Conservation (phyloP, 768 basidiomycete species). For the Boletus fagicola region DNA sequence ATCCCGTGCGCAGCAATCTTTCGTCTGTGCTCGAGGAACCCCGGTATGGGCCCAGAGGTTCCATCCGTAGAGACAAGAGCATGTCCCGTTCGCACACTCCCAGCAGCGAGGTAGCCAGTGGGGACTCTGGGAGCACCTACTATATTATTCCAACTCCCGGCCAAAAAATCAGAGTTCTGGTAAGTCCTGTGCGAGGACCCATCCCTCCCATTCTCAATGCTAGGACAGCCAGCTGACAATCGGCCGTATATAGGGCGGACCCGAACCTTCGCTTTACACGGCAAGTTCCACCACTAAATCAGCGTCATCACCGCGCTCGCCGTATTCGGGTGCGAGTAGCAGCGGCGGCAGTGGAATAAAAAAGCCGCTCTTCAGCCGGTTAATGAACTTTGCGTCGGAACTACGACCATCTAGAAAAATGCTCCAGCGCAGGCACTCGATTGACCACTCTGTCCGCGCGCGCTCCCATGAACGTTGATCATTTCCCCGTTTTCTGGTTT, state of each 20-base stretch:
- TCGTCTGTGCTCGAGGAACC: constrained; percentile 40
- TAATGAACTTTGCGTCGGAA: constrained; percentile 52
- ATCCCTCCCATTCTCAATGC: constrained; percentile 7
- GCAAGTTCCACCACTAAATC: constrained; percentile 60
- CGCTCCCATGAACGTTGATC: constrained; percentile 25
- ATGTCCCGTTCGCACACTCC: constrained; percentile 37
- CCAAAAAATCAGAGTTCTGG: constrained; percentile 75
- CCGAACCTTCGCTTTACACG: constrained; percentile 54
- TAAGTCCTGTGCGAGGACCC: constrained; percentile 39
- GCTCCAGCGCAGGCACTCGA: constrained; percentile 52
- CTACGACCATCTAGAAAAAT: constrained; percentile 41
- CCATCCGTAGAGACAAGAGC: constrained; percentile 30
- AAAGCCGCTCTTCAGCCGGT: constrained; percentile 61
- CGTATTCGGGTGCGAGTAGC: constrained; percentile 26
- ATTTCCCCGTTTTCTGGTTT: neutral
- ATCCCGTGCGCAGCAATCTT: constrained; percentile 38
- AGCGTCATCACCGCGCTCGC: constrained; percentile 48
- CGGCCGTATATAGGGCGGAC: constrained; percentile 35
- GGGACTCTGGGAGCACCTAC: constrained; percentile 68
- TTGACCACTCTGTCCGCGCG: constrained; percentile 31
- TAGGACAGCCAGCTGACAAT: constrained; percentile 28
- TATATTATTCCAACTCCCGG: constrained; percentile 68
- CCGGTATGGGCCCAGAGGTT: constrained; percentile 29
- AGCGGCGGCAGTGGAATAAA: constrained; percentile 34
- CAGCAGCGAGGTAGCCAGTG: constrained; percentile 41